These are phyloP conservation scores for Dactylellina leptospora DNA, from an alignment of 2,329 filamentous ascomycete genomes.

Conservation along the genomic window DNA sequence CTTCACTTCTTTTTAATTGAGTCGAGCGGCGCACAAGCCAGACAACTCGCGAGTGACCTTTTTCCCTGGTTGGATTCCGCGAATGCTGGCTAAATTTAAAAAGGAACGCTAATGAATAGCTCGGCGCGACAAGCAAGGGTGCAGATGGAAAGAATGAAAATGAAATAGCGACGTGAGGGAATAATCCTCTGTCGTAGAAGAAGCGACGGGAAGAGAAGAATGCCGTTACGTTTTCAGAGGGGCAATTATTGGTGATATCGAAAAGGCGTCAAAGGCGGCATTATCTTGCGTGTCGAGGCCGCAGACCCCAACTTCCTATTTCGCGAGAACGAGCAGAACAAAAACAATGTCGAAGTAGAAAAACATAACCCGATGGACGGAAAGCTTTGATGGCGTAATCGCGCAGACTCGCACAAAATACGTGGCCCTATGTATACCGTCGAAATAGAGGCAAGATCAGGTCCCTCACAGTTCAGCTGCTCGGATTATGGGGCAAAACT, in stretches of 20 bases:
- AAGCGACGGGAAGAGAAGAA: background rate
- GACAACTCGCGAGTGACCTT: background rate
- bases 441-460: no score
- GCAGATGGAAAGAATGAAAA: background rate
- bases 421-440: background rate
- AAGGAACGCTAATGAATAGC: background rate
- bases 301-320: slow-evolving; percentile 2
- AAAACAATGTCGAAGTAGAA: background rate
- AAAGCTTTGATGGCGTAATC: background rate
- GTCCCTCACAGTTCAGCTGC: no score
- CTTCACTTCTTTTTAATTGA: background rate
- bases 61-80: background rate
- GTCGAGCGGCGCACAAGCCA: background rate
- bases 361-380: background rate
- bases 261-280: background rate
- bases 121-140: background rate
- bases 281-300: background rate
- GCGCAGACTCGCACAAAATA: no score
- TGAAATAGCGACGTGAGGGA: background rate
- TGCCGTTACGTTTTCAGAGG: background rate
- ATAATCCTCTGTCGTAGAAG: background rate
- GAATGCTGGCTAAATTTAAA: background rate
- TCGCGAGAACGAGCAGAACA: background rate
- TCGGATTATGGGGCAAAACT: slow-evolving; percentile 22
- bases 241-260: slow-evolving; percentile 12